These are phyloP conservation scores for Carnegiea gigantea DNA, from an alignment of 179 eudicot species.

Conservation along the genomic window DNA sequence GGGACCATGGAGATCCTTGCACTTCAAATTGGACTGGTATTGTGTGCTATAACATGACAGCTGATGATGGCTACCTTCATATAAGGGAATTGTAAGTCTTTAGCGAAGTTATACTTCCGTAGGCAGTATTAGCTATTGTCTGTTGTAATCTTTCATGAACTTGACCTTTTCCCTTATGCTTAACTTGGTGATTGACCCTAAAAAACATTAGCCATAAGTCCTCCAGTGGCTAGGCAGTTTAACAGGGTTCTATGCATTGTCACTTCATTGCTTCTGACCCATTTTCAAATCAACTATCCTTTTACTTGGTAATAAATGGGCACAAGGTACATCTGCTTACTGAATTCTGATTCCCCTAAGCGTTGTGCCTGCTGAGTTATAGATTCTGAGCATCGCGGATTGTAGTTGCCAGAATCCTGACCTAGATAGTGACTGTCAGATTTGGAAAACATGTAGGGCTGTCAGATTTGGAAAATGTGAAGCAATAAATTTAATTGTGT, in stretches of 20 bases:
- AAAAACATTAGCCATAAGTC: background rate
- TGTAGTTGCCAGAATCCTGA: background rate
- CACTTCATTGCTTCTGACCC: background rate
- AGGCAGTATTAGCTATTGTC: background rate
- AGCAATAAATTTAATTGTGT: background rate
- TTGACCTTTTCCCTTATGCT: background rate
- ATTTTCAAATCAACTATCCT: background rate
- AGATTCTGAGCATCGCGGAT: background rate
- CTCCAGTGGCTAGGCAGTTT: background rate
- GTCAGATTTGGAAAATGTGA: background rate
- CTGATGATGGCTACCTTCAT: conserved; percentile 66
- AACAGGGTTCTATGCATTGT: background rate
- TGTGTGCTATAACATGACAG: conserved; percentile 52
- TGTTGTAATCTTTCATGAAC: background rate
- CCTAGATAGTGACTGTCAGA: background rate
- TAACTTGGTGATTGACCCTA: background rate
- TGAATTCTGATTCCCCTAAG: background rate
- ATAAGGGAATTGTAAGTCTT: conserved; percentile 62
- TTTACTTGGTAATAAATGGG: background rate
- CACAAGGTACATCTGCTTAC: background rate
- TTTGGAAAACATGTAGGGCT: background rate
- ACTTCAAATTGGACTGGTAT: conserved; percentile 78
- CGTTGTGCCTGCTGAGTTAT: background rate
- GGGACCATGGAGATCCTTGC: conserved; percentile 77
- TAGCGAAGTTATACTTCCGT: background rate